These are phyloP conservation scores for Carpinus viminea DNA, from an alignment of 306 rosid genomes.

Conservation along the genomic window DNA sequence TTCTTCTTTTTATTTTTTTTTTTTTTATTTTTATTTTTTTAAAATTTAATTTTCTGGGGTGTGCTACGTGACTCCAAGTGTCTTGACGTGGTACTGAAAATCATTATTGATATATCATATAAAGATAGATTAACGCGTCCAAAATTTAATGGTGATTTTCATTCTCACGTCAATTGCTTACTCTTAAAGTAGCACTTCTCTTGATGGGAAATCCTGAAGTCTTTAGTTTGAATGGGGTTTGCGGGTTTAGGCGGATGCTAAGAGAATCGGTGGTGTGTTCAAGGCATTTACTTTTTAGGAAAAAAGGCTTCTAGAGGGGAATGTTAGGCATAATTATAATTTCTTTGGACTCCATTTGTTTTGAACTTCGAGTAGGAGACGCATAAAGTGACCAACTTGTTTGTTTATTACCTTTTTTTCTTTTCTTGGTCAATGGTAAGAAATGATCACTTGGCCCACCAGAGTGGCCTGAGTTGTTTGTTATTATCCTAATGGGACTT, in stretches of 20 bases:
- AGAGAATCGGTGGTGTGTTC: conserved; percentile 14
- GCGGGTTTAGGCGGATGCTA: conserved; percentile 8
- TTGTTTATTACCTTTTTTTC: conserved; percentile 24
- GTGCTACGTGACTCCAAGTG: not conserved
- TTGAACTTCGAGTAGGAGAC: conserved; percentile 14
- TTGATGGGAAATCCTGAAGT: not conserved
- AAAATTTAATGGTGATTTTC: no score
- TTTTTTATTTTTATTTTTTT: not conserved
- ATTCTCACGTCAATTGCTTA: no score
- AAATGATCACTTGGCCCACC: conserved; percentile 21
- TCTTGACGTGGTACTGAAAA: not conserved
- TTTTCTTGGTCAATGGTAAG: conserved; percentile 28
- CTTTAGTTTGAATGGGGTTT: conserved; percentile 9
- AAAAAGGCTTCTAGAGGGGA: conserved; percentile 23
- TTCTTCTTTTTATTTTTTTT: not conserved
- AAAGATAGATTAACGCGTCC: no score
- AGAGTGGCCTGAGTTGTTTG: conserved; percentile 29
- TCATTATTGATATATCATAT: not conserved
- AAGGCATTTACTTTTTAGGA: not conserved
- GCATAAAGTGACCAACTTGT: conserved; percentile 31
- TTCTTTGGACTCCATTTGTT: conserved; percentile 11
- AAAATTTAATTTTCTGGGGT: not conserved
- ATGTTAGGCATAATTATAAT: conserved; percentile 17
- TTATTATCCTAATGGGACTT: conserved; percentile 24
- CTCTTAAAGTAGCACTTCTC: no score